Conservation (phyloP, 2,329 filamentous ascomycete genomes). For the Scytalidium sp. region DNA sequence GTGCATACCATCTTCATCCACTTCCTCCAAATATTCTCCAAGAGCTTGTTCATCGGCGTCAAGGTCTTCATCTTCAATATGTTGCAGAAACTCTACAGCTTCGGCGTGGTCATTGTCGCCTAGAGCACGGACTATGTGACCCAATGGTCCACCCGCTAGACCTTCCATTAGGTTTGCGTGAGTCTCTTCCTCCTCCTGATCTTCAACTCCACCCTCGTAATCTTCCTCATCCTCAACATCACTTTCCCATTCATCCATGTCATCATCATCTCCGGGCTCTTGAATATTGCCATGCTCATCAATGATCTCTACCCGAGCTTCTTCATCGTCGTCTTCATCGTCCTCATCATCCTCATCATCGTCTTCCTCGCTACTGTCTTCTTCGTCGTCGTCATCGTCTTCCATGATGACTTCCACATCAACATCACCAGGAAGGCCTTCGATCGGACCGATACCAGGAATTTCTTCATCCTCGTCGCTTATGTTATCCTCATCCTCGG, state of each 20-base stretch:
- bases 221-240: conserved; percentile 52
- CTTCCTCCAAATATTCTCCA: conserved; percentile 50
- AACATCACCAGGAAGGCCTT: conserved; percentile 65
- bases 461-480: conserved; percentile 86
- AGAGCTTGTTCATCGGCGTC: conserved; percentile 39
- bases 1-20: conserved; percentile 55
- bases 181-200: conserved; percentile 47
- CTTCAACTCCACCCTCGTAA: conserved; percentile 54
- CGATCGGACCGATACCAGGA: conserved; percentile 80
- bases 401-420: conserved; percentile 77
- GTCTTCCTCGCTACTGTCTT: conserved; percentile 57
- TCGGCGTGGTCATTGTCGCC: conserved; percentile 23
- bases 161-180: conserved; percentile 41
- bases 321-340: conserved; percentile 44
- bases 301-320: conserved; percentile 51
- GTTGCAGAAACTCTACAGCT: conserved; percentile 32
- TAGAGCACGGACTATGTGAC: conserved; percentile 54
- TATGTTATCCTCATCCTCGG: conserved; percentile 77
- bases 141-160: conserved; percentile 37
- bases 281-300: conserved; percentile 59
- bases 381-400: conserved; percentile 64
- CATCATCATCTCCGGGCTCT: conserved; percentile 51
- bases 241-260: conserved; percentile 59
- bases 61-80: conserved; percentile 45
- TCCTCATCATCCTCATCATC: conserved; percentile 56